phyloP scores from a whole-genome alignment of 805 yeast genomes.

The Teunomyces stri region DNA sequence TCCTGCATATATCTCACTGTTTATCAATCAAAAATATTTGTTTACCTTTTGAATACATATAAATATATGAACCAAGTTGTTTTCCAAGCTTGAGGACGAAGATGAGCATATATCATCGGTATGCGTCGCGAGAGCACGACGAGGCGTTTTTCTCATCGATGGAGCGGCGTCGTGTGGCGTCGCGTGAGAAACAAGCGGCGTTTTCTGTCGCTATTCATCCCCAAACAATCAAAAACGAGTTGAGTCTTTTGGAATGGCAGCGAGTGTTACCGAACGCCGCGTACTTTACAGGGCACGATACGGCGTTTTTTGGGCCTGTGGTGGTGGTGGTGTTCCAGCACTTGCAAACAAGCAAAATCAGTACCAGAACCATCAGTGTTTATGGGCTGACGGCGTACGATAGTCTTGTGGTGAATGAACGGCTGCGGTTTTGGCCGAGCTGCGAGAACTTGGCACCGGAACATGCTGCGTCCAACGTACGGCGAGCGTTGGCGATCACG shows the following conservation, averaged over 20 bases:
- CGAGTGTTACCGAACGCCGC: conserved; percentile 2
- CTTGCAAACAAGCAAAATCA: conserved; percentile 43
- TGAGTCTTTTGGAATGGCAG: background rate
- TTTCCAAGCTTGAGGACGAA: background rate
- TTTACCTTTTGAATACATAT: background rate
- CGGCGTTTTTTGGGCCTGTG: conserved; percentile 42
- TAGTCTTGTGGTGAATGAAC: conserved; percentile 52
- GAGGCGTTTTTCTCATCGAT: conserved; percentile 13
- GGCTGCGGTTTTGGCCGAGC: conserved; percentile 77
- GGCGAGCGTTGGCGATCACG: conserved; percentile 76
- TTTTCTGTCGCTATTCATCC: background rate
- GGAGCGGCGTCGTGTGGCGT: background rate
- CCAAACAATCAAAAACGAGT: background rate
- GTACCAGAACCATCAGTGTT: conserved; percentile 55
- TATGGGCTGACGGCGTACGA: conserved; percentile 65
- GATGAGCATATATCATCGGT: conserved; percentile 39
- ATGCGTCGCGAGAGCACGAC: conserved; percentile 39
- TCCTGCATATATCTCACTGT: too few species aligned
- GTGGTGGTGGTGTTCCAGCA: conserved; percentile 52
- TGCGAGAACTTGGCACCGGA: conserved; percentile 60
- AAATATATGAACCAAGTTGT: background rate
- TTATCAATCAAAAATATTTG: background rate
- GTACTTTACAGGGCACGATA: conserved; percentile 47
- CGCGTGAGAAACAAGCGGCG: background rate
- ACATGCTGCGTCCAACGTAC: conserved; percentile 54